Evolutionary conservation across 2,329 filamentous ascomycete genomes (phyloP), one percentile per base, ranked within the genome.

Genomic region (Arachnomyces sp.): DNA sequence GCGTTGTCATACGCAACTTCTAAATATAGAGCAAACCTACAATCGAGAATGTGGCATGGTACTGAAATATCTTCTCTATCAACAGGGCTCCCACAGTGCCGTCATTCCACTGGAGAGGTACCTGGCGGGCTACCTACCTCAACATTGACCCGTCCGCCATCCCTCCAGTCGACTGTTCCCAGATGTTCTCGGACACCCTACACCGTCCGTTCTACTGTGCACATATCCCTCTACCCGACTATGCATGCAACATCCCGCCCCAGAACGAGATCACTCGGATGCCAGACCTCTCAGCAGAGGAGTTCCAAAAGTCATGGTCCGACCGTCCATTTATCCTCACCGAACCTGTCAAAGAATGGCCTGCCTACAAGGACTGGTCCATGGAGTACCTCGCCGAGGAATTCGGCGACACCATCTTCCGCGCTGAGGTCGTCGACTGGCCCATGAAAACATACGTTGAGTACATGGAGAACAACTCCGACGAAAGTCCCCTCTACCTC

Each of bases 341-440:
- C 5, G 68, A 78, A 9, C 86, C 84, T 12, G 84, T 95, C 44
- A 83, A 80, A 54, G 59, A 76, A 45, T 96, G 92, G 90, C 84
- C 85, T 1, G 79, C 82, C 1, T 88, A 76, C 60, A 70, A 72
- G 29, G 67, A 74, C 18, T 96, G 90, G 90, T 81, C 76, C 2
- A 73, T 83, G 8, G 72, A 82, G n/a, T 64, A 64, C 7, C 71
- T 96, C 1, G 66, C 82, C 1, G 53, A 68, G n/a, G 67, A 71
- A 44, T 87, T 88, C 57, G 68, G 72, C 1, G 64, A 80, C 36
- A 73, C 82, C 2, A 72, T 76, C 37, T 95, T 96, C 62, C 79
- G 87, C 31, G 90, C 90, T 7, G 92, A 96, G 70, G 84, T 88
- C 0, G 89, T 96, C 4, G 87, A 95, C 64, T 96, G 90, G 90